These are phyloP conservation scores for Platanus orientalis DNA, from an alignment of 164 flowering plant species.

Conservation along the genomic window DNA sequence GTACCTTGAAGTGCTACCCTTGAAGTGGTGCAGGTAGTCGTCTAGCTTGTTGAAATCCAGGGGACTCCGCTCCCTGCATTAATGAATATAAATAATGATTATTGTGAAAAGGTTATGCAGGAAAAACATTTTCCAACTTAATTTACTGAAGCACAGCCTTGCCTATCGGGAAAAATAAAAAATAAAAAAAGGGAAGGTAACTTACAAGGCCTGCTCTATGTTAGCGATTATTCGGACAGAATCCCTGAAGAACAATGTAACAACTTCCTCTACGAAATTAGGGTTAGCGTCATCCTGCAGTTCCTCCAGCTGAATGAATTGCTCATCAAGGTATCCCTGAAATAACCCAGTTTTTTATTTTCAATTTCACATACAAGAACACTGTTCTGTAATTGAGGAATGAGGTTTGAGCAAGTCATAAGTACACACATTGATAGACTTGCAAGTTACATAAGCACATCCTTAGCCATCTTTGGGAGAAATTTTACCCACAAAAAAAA, in stretches of 20 bases:
- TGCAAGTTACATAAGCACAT: no score
- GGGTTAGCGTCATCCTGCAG: slow-evolving; percentile 71
- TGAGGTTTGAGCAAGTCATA: no score
- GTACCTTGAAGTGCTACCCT: slow-evolving; percentile 34
- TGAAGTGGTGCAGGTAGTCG: no score
- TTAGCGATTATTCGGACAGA: slow-evolving; percentile 41
- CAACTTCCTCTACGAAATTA: slow-evolving; percentile 74
- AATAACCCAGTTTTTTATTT: background rate
- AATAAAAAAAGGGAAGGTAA: no score
- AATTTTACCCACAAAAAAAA: no score
- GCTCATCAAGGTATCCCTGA: slow-evolving; percentile 72
- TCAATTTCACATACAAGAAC: no score
- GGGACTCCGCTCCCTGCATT: slow-evolving; percentile 31
- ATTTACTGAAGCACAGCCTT: no score
- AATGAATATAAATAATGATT: background rate
- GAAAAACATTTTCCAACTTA: background rate
- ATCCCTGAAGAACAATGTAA: slow-evolving; percentile 53
- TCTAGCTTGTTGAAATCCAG: no score
- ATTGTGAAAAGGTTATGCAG: background rate
- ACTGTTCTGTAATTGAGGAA: no score
- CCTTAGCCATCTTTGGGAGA: no score
- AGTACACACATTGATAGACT: no score
- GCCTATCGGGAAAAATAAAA: no score
- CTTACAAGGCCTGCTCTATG: slow-evolving; percentile 64
- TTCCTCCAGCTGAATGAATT: slow-evolving; percentile 61